These are phyloP conservation scores for Coemansia sp. DNA, from an alignment of 192 early-diverging fungal species.

Conservation along the genomic window DNA sequence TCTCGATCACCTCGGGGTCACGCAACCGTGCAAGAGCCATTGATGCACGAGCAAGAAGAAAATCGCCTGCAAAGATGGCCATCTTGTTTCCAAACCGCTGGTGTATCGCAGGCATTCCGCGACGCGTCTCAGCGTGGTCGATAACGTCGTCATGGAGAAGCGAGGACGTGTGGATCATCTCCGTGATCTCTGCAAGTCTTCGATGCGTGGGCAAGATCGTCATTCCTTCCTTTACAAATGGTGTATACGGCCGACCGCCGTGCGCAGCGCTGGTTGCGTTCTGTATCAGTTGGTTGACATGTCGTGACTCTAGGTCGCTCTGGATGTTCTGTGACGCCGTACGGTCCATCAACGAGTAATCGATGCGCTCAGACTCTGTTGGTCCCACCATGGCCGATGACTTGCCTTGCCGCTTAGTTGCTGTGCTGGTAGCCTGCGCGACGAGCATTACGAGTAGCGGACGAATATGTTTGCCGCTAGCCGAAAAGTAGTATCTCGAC, in stretches of 20 bases:
- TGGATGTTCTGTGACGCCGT: slow-evolving; percentile 58
- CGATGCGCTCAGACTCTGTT: slow-evolving; percentile 20
- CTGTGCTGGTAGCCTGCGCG: slow-evolving; percentile 78
- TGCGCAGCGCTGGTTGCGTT: slow-evolving; percentile 24
- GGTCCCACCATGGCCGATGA: slow-evolving; percentile 41
- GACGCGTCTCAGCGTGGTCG: slow-evolving; percentile 73
- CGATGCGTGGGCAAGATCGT: slow-evolving; percentile 84
- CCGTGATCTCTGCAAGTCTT: slow-evolving; percentile 93
- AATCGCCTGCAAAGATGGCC: slow-evolving; percentile 94
- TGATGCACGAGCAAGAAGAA: slow-evolving; percentile 89
- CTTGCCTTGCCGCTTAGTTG: slow-evolving; percentile 54
- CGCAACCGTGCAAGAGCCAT: slow-evolving; percentile 86
- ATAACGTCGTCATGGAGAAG: slow-evolving; percentile 95
- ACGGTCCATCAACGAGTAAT: slow-evolving; percentile 63
- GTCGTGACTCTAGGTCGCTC: slow-evolving; percentile 36
- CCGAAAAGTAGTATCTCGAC: slow-evolving; percentile 87
- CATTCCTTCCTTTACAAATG: slow-evolving; percentile 25
- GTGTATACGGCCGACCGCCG: slow-evolving; percentile 43
- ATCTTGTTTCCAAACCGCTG: slow-evolving; percentile 95
- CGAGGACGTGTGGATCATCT: slow-evolving; percentile 98
- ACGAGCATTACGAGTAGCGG: slow-evolving; percentile 91
- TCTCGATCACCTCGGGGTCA: slow-evolving; percentile 89
- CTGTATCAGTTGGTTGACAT: slow-evolving; percentile 36
- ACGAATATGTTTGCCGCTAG: slow-evolving; percentile 86
- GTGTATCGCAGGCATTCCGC: slow-evolving; percentile 76